These are phyloP conservation scores for Rheum nobile DNA, from an alignment of 148 eudicot species.

Conservation along the genomic window DNA sequence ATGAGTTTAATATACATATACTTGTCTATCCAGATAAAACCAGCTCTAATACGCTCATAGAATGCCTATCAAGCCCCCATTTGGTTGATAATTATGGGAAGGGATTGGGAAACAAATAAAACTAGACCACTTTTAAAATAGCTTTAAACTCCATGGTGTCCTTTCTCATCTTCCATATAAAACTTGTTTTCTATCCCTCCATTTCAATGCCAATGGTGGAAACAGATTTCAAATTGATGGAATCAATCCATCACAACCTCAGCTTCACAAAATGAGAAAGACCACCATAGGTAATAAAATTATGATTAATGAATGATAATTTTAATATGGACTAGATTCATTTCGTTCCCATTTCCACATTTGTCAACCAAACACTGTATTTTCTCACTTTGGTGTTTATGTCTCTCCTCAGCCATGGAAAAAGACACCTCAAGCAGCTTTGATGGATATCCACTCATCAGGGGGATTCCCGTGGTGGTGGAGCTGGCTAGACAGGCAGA, in stretches of 20 bases:
- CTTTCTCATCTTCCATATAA: neutral
- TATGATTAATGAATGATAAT: too few species aligned
- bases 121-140: too few species aligned
- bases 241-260: too few species aligned
- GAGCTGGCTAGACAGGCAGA: constrained; percentile 84
- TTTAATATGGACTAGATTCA: too few species aligned
- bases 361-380: neutral
- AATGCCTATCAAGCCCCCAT: neutral
- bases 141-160: neutral
- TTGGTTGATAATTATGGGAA: too few species aligned
- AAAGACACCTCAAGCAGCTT: constrained; percentile 40
- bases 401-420: constrained; percentile 40
- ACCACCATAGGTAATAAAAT: too few species aligned
- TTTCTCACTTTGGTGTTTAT: neutral
- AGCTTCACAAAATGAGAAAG: too few species aligned
- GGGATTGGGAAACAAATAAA: too few species aligned
- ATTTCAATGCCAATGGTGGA: neutral
- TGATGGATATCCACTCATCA: constrained; percentile 40
- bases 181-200: neutral
- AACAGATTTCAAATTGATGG: too few species aligned
- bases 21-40: neutral
- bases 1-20: neutral
- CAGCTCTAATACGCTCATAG: neutral
- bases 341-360: neutral
- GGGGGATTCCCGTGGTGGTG: constrained; percentile 96